These are phyloP conservation scores for Leccinellum albellum DNA, from an alignment of 768 basidiomycete genomes.

Conservation along the genomic window DNA sequence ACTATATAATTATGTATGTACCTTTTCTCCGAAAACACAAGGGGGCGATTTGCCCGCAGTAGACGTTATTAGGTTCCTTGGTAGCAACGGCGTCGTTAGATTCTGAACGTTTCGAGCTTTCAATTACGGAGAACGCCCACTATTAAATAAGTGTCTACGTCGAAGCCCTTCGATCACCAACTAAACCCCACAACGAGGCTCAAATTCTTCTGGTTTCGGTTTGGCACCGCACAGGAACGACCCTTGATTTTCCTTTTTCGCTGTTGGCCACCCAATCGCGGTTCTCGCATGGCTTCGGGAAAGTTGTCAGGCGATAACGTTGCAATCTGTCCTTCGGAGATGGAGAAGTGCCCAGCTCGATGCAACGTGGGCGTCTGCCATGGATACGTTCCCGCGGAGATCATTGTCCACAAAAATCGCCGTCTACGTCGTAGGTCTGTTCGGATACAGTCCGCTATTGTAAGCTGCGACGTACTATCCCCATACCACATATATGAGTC, in stretches of 20 bases:
- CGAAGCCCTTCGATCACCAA: slow-evolving; percentile 7
- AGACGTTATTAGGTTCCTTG: neutral
- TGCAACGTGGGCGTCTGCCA: slow-evolving; percentile 26
- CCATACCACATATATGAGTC: slow-evolving; percentile 10
- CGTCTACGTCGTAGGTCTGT: neutral
- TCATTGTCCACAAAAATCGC: slow-evolving; percentile 13
- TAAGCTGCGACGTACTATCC: slow-evolving; percentile 18
- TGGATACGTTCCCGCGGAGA: slow-evolving; percentile 33
- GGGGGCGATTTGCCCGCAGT: slow-evolving; percentile 4
- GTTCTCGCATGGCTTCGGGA: slow-evolving; percentile 11
- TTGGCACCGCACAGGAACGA: slow-evolving; percentile 1
- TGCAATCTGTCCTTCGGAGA: slow-evolving; percentile 17
- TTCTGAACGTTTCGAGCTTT: slow-evolving; percentile 16
- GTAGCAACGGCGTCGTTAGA: neutral
- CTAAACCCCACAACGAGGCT: slow-evolving; percentile 5
- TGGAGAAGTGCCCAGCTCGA: slow-evolving; percentile 13
- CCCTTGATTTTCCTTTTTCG: slow-evolving; percentile 11
- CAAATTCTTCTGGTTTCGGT: neutral
- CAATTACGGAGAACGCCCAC: neutral
- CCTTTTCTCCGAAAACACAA: neutral
- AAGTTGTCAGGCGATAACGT: slow-evolving; percentile 21
- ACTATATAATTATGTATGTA: neutral
- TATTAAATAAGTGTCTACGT: neutral
- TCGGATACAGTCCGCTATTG: slow-evolving; percentile 9
- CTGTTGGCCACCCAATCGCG: slow-evolving; percentile 4